Conservation (phyloP, 768 basidiomycete genomes). For the Rhodotorula toruloides region DNA sequence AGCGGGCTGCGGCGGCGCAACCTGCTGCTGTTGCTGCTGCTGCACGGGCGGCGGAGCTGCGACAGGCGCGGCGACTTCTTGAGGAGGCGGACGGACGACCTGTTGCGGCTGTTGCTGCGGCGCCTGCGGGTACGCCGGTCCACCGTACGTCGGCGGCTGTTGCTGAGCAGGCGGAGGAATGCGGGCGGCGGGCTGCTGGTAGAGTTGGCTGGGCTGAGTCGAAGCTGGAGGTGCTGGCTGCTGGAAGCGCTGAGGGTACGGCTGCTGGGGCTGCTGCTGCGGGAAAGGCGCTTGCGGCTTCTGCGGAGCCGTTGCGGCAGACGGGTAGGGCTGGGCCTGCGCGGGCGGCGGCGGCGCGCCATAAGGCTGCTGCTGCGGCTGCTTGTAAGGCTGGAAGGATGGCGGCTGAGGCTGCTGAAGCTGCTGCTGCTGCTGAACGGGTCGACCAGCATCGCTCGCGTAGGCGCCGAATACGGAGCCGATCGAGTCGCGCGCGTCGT, state of each 20-base stretch:
- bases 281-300: constrained; percentile 5
- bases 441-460: constrained; percentile 19
- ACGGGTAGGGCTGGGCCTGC: not conserved
- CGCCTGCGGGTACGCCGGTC: not conserved
- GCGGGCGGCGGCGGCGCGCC: constrained; percentile 10
- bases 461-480: constrained; percentile 26
- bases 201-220: constrained; percentile 2
- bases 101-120: constrained; percentile 12
- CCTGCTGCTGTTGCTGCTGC: constrained; percentile 44
- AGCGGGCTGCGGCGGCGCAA: constrained; percentile 13
- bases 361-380: constrained; percentile 3
- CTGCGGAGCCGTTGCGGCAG: not conserved
- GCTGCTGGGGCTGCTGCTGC: constrained; percentile 8
- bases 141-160: not conserved
- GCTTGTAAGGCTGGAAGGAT: constrained; percentile 20
- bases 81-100: not conserved
- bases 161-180: constrained; percentile 41
- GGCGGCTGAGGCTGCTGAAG: constrained; percentile 28
- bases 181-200: constrained; percentile 22
- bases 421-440: constrained; percentile 15
- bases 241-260: constrained; percentile 28
- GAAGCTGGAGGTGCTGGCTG: constrained; percentile 47
- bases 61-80: constrained; percentile 5
- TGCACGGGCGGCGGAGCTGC: not conserved
- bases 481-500: constrained; percentile 37